phyloP scores from a whole-genome alignment of 176 grass and related monocot species.

The Poa pratensis region DNA sequence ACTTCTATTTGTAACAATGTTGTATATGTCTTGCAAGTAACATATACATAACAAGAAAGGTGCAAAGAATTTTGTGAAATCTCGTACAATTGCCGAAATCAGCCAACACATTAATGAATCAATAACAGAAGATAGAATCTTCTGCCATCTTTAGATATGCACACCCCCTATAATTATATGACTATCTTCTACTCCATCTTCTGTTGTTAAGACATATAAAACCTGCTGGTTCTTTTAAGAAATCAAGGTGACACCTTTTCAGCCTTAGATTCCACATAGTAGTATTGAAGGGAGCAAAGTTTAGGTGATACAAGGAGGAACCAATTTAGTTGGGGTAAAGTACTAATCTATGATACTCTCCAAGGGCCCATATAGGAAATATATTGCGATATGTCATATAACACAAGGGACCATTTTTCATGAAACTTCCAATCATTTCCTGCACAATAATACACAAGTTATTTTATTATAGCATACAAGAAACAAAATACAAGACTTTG shows the following conservation, averaged over 20 bases:
- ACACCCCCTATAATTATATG: constrained; percentile 26
- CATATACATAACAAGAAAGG: constrained; percentile 31
- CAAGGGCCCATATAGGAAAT: constrained; percentile 91
- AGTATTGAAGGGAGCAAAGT: constrained; percentile 7
- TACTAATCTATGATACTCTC: constrained; percentile 65
- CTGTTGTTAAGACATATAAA: constrained; percentile 2
- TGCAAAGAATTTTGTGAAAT: background rate
- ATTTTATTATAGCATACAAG: constrained; percentile 4
- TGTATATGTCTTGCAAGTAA: constrained; percentile 19
- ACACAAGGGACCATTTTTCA: constrained; percentile 61
- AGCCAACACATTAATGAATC: constrained; percentile 4
- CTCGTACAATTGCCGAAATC: background rate
- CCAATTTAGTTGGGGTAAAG: background rate
- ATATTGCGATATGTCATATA: constrained; percentile 78
- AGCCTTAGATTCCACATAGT: background rate
- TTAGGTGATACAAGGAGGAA: background rate
- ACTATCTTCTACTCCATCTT: constrained; percentile 30
- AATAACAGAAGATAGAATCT: background rate
- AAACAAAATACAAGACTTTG: background rate
- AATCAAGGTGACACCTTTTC: background rate
- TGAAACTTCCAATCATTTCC: constrained; percentile 79
- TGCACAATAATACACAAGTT: constrained; percentile 29
- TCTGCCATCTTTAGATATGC: background rate
- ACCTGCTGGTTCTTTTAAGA: background rate
- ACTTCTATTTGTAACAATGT: background rate